A percentile compares a stretch with the other conserved stretches of the same genome.
phyloP scores from a whole-genome alignment of 768 basidiomycete species.

The Solioccasus polychromus region DNA sequence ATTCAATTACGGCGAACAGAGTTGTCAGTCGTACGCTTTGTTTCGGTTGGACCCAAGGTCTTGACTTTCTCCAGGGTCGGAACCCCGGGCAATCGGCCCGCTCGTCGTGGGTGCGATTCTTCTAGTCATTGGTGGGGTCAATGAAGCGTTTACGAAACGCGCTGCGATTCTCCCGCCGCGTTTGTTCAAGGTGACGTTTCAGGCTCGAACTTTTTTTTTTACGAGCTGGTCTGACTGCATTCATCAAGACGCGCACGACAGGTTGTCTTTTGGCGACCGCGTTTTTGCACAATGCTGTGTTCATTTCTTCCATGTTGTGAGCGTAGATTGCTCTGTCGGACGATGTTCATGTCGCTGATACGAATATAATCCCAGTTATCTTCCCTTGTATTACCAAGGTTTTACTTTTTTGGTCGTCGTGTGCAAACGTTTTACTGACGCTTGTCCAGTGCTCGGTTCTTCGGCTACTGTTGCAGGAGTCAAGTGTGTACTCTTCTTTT shows the following conservation, averaged over 20 bases:
- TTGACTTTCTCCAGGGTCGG: slow-evolving; percentile 43
- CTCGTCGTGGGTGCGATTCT: slow-evolving; percentile 52
- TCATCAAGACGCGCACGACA: slow-evolving; percentile 64
- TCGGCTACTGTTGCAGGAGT: slow-evolving; percentile 73
- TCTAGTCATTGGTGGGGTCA: slow-evolving; percentile 48
- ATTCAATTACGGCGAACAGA: slow-evolving; percentile 64
- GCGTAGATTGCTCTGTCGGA: not conserved
- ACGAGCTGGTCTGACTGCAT: not conserved
- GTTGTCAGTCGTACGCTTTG: slow-evolving; percentile 44
- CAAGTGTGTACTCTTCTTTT: slow-evolving; percentile 49
- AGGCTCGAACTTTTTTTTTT: not conserved
- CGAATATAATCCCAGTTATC: slow-evolving; percentile 42
- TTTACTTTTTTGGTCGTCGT: not conserved
- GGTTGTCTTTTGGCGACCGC: slow-evolving; percentile 51
- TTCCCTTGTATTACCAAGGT: slow-evolving; percentile 72
- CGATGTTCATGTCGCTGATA: not conserved
- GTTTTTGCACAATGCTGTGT: slow-evolving; percentile 61
- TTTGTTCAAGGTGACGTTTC: slow-evolving; percentile 55
- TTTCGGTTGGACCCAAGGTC: not conserved
- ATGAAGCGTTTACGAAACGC: slow-evolving; percentile 59
- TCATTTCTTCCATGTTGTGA: slow-evolving; percentile 45
- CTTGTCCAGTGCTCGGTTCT: slow-evolving; percentile 50
- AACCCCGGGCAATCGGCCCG: slow-evolving; percentile 53
- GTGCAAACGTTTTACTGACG: not conserved
- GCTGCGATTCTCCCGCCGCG: slow-evolving; percentile 74